Percentiles rank a stretch among this genome's conserved stretches.
These are phyloP conservation scores for Chalaropsis ovoidea DNA, from an alignment of 2,329 filamentous ascomycete species.

Conservation along the genomic window DNA sequence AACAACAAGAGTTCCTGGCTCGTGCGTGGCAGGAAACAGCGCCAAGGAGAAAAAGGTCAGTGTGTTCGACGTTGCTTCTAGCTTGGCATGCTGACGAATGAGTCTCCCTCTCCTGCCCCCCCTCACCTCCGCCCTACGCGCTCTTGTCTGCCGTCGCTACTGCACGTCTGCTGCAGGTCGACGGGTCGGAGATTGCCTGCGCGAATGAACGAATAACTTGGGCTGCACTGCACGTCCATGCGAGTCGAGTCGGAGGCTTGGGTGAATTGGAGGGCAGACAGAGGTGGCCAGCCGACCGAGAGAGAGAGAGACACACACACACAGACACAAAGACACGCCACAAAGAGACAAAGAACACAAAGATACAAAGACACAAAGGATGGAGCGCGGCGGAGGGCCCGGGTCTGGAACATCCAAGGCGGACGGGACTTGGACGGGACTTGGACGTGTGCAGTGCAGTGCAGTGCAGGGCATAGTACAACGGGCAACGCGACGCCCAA, in stretches of 20 bases:
- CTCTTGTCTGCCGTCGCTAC: neutral
- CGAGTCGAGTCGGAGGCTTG: neutral
- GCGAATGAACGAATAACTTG: neutral
- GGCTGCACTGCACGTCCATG: constrained; percentile 1
- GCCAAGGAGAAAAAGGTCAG: neutral
- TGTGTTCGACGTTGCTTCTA: neutral
- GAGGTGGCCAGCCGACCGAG: too few relatives aligned
- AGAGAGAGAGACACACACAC: too few relatives aligned
- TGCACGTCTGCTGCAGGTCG: neutral
- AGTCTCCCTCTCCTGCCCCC: neutral
- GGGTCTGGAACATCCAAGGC: neutral
- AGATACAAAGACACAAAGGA: too few relatives aligned
- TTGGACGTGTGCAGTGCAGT: too few relatives aligned
- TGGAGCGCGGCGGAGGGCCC: too few relatives aligned
- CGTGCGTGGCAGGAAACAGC: neutral
- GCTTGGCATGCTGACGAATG: neutral
- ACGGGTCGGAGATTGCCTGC: neutral
- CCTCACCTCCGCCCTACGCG: neutral
- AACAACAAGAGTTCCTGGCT: constrained; percentile 4
- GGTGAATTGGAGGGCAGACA: neutral
- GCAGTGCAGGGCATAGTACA: neutral
- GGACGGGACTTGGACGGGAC: neutral
- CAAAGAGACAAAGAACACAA: too few relatives aligned
- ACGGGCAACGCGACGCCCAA: neutral
- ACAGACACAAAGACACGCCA: too few relatives aligned